These are phyloP conservation scores for Sphagnum tenellum DNA, from an alignment of 225 moss, liverwort and hornwort species.

Conservation along the genomic window DNA sequence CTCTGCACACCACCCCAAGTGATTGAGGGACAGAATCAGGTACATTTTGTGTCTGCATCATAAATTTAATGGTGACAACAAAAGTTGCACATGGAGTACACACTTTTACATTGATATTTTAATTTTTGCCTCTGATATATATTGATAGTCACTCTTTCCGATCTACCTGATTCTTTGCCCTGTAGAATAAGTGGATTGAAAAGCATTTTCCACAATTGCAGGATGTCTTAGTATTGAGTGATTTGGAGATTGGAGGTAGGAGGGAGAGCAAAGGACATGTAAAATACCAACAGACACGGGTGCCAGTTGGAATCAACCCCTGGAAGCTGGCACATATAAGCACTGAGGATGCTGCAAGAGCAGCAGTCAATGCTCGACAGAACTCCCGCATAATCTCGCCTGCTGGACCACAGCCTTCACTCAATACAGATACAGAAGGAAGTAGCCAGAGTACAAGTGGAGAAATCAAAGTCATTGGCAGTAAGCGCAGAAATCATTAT, in stretches of 20 bases:
- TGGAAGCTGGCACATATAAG: constrained; percentile 82
- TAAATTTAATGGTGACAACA: neutral
- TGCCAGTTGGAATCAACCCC: constrained; percentile 60
- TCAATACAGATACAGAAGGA: constrained; percentile 50
- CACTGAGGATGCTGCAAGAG: constrained; percentile 55
- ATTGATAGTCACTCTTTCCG: too few relatives aligned
- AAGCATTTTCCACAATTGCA: constrained; percentile 2
- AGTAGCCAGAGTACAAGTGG: constrained; percentile 49
- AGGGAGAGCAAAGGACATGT: constrained; percentile 26
- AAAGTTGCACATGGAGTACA: neutral
- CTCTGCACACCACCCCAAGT: constrained; percentile 89
- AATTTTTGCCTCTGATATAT: too few relatives aligned
- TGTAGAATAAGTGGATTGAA: too few relatives aligned
- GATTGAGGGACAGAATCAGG: constrained; percentile 85
- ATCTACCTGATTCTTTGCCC: too few relatives aligned
- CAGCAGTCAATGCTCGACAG: constrained; percentile 65
- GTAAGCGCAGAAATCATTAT: constrained; percentile 14
- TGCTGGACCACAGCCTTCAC: constrained; percentile 24
- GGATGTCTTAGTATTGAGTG: constrained; percentile 30
- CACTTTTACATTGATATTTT: neutral
- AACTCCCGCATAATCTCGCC: constrained; percentile 63
- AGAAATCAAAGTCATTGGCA: constrained; percentile 37
- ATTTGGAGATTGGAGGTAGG: constrained; percentile 38
- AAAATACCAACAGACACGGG: constrained; percentile 27
- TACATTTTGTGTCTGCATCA: constrained; percentile 1